These are phyloP conservation scores for Phytophthora pini DNA, from an alignment of 352 stramenopile species.

Conservation along the genomic window DNA sequence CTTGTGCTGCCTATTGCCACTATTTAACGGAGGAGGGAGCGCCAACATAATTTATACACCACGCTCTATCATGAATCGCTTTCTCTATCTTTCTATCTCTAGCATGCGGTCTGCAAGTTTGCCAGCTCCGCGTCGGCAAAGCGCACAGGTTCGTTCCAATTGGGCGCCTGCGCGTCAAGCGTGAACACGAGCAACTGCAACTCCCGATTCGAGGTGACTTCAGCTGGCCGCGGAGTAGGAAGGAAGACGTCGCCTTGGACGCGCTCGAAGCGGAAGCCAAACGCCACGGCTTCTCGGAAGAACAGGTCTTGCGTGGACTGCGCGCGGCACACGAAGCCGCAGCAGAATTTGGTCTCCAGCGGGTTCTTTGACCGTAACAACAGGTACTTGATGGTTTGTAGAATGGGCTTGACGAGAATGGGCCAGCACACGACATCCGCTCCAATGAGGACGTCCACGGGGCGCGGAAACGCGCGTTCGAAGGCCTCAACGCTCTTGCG, in stretches of 20 bases:
- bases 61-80: not conserved
- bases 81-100: constrained; percentile 13
- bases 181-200: constrained; percentile 59
- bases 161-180: constrained; percentile 40
- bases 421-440: constrained; percentile 82
- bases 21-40: constrained; percentile 35
- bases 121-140: constrained; percentile 48
- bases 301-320: constrained; percentile 63
- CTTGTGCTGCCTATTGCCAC: constrained; percentile 23
- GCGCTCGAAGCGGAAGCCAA: constrained; percentile 51
- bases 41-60: constrained; percentile 44
- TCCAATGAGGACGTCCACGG: constrained; percentile 65
- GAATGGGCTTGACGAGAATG: constrained; percentile 68
- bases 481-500: constrained; percentile 49
- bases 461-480: constrained; percentile 46
- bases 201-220: constrained; percentile 50
- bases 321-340: constrained; percentile 66
- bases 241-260: constrained; percentile 46
- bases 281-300: constrained; percentile 48
- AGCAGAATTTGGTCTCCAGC: constrained; percentile 58
- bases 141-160: constrained; percentile 45
- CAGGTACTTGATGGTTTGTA: constrained; percentile 76
- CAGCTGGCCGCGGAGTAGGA: constrained; percentile 43
- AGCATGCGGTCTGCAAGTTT: constrained; percentile 60
- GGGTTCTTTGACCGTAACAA: constrained; percentile 44